phyloP scores from a whole-genome alignment of 257 asterid genomes.

The Solanum chilense region DNA sequence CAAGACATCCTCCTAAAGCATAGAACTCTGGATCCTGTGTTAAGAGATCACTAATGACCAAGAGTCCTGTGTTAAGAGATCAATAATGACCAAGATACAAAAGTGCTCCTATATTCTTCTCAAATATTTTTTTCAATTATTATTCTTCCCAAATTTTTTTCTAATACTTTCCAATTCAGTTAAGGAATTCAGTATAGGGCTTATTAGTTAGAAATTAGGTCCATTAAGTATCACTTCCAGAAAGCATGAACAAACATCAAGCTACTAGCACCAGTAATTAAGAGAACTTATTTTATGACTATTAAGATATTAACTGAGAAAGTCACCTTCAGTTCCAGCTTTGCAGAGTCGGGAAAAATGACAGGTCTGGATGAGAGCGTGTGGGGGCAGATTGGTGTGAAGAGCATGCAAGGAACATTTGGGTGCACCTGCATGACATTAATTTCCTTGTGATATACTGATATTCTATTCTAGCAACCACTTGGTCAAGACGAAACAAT shows the following conservation, averaged over 20 bases:
- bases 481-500: background rate
- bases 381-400: constrained; percentile 96
- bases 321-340: constrained; percentile 82
- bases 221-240: background rate
- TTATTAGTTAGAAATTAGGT: background rate
- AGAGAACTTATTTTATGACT: background rate
- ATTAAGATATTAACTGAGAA: background rate
- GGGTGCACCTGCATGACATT: constrained; percentile 78
- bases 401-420: constrained; percentile 97
- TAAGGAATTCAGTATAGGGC: background rate
- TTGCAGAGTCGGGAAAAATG: constrained; percentile 95
- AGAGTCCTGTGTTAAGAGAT: background rate
- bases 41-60: background rate
- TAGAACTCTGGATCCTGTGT: background rate
- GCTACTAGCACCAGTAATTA: background rate
- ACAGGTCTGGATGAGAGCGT: constrained; percentile 99
- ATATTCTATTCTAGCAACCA: background rate
- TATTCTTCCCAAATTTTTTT: background rate
- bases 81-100: background rate
- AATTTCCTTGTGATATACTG: background rate
- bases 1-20: background rate
- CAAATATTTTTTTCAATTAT: background rate
- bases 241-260: background rate
- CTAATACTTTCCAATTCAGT: background rate
- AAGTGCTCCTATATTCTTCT: background rate